A percentile compares a stretch with the other conserved stretches of the same genome.
Conservation (phyloP, 345 rosid genomes). For the Eucalyptus pauciflora region DNA sequence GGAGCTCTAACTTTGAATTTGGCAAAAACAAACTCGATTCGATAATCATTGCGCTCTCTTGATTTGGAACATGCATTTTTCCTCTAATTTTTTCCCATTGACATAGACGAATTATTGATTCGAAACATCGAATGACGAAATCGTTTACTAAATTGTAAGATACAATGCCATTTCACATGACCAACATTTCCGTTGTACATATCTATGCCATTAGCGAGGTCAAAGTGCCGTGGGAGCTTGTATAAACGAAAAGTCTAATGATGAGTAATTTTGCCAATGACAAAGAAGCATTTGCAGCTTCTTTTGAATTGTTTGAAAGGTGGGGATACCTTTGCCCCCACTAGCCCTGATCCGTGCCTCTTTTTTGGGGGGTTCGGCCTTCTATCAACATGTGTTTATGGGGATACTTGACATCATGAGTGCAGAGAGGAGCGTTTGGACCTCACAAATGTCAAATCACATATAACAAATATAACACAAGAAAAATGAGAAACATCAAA, state of each 20-base stretch:
- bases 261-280: not conserved
- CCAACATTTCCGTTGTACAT: not conserved
- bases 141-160: fast-evolving
- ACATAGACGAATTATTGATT: not conserved
- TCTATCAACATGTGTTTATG: not conserved
- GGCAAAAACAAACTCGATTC: not conserved
- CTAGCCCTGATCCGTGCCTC: not conserved
- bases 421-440: not conserved
- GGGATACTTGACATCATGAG: not conserved
- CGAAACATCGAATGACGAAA: fast-evolving
- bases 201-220: not conserved
- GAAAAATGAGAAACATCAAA: too few relatives aligned
- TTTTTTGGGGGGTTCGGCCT: not conserved
- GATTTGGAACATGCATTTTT: not conserved
- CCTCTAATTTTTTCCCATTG: fast-evolving
- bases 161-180: not conserved
- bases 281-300: not conserved
- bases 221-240: not conserved
- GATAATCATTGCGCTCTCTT: fast-evolving
- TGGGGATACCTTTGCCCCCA: not conserved
- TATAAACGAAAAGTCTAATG: not conserved
- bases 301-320: not conserved
- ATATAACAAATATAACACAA: too few relatives aligned
- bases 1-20: not conserved
- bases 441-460: not conserved